These are phyloP conservation scores for Lachnellula cervina DNA, from an alignment of 2,329 filamentous ascomycete species.

Conservation along the genomic window DNA sequence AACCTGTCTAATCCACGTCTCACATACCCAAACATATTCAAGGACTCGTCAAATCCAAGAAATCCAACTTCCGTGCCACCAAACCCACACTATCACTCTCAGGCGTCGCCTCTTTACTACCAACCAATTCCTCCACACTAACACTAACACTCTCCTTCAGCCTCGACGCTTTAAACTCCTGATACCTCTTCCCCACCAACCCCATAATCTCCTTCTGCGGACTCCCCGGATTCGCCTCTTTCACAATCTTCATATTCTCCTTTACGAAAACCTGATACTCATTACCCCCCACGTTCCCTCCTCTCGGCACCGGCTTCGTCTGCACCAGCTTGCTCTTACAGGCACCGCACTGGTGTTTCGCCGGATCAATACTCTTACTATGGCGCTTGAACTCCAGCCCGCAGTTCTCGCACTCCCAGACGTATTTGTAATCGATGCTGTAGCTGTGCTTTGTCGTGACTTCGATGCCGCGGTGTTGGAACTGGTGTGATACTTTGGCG, in stretches of 20 bases:
- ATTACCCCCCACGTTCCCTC: conserved; percentile 31
- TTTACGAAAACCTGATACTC: conserved; percentile 60
- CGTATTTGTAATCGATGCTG: conserved; percentile 85
- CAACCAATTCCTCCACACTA: conserved; percentile 1
- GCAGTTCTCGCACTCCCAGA: conserved; percentile 75
- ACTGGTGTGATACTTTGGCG: conserved; percentile 47
- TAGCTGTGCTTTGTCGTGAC: conserved; percentile 91
- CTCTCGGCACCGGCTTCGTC: conserved; percentile 70
- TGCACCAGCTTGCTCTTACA: conserved; percentile 71
- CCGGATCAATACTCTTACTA: conserved; percentile 75
- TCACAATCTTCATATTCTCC: conserved; percentile 60
- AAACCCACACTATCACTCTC: conserved; percentile 14
- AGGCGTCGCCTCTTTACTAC: conserved; percentile 9
- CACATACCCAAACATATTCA: conserved; percentile 7
- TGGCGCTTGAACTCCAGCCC: conserved; percentile 73
- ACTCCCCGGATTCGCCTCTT: conserved; percentile 46
- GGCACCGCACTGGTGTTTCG: conserved; percentile 67
- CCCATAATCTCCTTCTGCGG: conserved; percentile 66
- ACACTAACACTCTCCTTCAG: conserved; percentile 3
- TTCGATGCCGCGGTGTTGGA: conserved; percentile 59
- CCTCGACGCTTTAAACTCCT: conserved; percentile 41
- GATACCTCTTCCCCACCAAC: conserved; percentile 59
- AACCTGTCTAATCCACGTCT: too few relatives aligned
- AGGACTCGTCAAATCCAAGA: conserved; percentile 29
- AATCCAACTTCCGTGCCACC: conserved; percentile 29